A percentile compares a stretch with the other conserved stretches of the same genome.
Evolutionary conservation across 176 grass and related monocot genomes (phyloP).

Genomic region (Oryza coarctata): DNA sequence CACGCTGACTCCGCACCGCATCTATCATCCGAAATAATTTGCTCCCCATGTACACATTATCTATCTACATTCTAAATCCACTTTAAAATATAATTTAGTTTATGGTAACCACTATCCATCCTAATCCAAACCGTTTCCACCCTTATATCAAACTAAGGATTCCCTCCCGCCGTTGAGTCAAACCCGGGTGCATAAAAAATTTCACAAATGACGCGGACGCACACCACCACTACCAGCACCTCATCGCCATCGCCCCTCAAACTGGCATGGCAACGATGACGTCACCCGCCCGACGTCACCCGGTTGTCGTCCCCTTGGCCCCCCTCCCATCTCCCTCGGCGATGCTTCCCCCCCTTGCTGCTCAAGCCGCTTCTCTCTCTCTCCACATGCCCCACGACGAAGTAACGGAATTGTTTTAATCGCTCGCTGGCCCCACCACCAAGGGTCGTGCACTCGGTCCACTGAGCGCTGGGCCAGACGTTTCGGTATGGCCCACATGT

Average conservation of each 20-base stretch:
- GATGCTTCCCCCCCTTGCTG: constrained; percentile 37
- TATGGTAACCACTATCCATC: too few species aligned
- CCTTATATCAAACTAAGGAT: neutral
- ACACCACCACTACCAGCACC: neutral
- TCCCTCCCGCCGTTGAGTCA: too few species aligned
- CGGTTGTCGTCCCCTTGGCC: neutral
- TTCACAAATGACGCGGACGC: constrained; percentile 12
- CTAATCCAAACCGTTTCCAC: too few species aligned
- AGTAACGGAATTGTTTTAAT: neutral
- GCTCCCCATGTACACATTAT: too few species aligned
- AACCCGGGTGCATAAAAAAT: neutral
- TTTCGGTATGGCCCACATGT: neutral
- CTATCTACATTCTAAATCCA: too few species aligned
- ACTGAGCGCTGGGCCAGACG: neutral
- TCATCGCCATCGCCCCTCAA: too few species aligned
- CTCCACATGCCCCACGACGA: constrained; percentile 8
- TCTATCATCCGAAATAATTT: too few species aligned
- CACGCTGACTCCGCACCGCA: too few species aligned
- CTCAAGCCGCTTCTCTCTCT: neutral
- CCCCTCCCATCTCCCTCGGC: neutral
- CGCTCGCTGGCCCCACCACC: neutral
- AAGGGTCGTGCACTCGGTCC: neutral
- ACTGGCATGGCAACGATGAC: neutral
- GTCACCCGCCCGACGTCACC: neutral
- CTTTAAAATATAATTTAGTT: too few species aligned